phyloP scores from a whole-genome alignment of 2,329 filamentous ascomycete species.

The Hymenoscyphus scutula region DNA sequence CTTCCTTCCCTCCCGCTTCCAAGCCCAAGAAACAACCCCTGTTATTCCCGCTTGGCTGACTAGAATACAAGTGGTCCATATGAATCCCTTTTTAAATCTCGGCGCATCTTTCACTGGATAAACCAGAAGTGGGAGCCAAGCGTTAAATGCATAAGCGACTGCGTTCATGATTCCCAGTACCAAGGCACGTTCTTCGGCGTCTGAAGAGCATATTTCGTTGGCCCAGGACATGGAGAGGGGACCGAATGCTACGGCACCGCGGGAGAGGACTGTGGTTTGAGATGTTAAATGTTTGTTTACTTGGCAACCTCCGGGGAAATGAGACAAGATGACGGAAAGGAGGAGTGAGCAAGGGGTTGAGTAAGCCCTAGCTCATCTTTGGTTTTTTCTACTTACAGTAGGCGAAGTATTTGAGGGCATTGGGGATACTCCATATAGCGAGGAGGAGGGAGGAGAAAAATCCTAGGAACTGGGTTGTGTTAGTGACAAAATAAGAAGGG shows the following conservation, averaged over 20 bases:
- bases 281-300: too few relatives aligned
- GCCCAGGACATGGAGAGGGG: conserved; percentile 51
- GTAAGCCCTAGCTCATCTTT: too few relatives aligned
- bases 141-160: conserved; percentile 44
- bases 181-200: conserved; percentile 48
- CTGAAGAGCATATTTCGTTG: conserved; percentile 45
- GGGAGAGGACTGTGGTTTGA: conserved; percentile 28
- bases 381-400: conserved; percentile 27
- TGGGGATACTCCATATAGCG: conserved; percentile 37
- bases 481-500: not conserved
- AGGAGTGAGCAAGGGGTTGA: too few relatives aligned
- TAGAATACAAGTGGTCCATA: conserved; percentile 7
- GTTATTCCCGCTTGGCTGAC: not conserved
- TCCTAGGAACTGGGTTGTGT: conserved; percentile 32
- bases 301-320: too few relatives aligned
- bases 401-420: conserved; percentile 31
- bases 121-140: conserved; percentile 43
- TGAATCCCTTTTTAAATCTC: conserved; percentile 42
- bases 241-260: conserved; percentile 34
- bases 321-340: too few relatives aligned
- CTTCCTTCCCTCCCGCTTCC: conserved; percentile 7
- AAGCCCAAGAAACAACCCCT: conserved; percentile 6
- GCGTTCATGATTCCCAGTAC: conserved; percentile 50
- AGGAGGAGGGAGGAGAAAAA: conserved; percentile 38
- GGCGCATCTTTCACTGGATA: conserved; percentile 38